Base-by-base conservation (phyloP, 345 rosid species). In the Pugionium cornutum region DNA sequence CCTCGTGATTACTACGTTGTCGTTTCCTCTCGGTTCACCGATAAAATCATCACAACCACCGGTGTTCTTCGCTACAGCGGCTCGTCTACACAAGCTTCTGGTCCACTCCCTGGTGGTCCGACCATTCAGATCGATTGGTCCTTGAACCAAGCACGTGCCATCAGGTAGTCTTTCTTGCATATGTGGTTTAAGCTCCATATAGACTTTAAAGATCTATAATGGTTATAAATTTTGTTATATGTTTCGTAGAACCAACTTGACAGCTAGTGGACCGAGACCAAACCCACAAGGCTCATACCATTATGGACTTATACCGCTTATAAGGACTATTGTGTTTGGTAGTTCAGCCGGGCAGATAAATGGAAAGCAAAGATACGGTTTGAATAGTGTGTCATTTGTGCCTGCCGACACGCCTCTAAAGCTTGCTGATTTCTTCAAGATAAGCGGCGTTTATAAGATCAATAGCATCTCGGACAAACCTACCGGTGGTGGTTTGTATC, bases 251-350 rank as follows among this genome's bases (percentile, higher is more conserved):
- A 59, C 96, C 42, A 90, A 94, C 66, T 88, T 94, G 48, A 88
- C 99, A 8, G 97, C 99, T 18, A 94, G 99, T 74, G 99, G 99
- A 57, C 99, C 99, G 46, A 85, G 99, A 76, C 99, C 99, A 29
- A 94, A 94, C 75, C 99, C 99, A 1, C 99, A 94, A 71, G 99
- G 99, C 7, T 90, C 99, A 9, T 94, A 94, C 84, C 99, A 94
- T 79, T 90, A 90, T 75, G 99, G 99, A 34, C 49, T 90, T 74
- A 83, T 94, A 74, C 89, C 86, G 53, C 80, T 85, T 30, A 74
- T 82, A 5, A 78, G 77, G 45, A 83, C 95, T 35, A 67, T 86
- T 51, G 78, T 74, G 35, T 85, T 94, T 0, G 79, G 70, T 57
- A 90, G 82, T 73, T 85, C 97, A 66, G 92, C 89, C 35, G 85